A percentile compares a stretch with the other conserved stretches of the same genome.
These are phyloP conservation scores for Annona cherimola DNA, from an alignment of 164 flowering plant species.

Conservation along the genomic window DNA sequence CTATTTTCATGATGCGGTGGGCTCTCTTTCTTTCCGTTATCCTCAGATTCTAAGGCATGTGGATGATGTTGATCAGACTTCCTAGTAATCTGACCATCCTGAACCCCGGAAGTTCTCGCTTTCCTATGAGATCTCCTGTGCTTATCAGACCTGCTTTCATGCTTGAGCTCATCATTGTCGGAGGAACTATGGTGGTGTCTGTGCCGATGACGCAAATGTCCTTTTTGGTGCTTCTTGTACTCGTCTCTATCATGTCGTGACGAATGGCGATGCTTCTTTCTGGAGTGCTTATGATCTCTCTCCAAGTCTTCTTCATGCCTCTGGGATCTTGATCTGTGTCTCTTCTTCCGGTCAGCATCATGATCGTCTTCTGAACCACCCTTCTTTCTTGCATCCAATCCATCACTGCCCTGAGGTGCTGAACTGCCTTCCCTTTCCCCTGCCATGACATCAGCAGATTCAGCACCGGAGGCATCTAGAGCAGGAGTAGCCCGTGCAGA, in stretches of 20 bases:
- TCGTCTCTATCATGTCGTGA: conserved; percentile 43
- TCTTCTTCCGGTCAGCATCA: conserved; percentile 20
- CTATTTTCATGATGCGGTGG: conserved; percentile 28
- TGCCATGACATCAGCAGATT: conserved; percentile 15
- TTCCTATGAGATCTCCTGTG: conserved; percentile 24
- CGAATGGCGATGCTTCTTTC: conserved; percentile 49
- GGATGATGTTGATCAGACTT: conserved; percentile 20
- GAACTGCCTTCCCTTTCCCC: conserved; percentile 64
- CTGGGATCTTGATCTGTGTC: conserved; percentile 29
- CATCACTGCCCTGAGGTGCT: conserved; percentile 33
- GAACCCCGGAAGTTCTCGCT: conserved; percentile 20
- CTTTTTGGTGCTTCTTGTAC: conserved; percentile 27
- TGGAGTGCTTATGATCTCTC: conserved; percentile 32
- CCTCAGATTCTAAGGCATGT: conserved; percentile 19
- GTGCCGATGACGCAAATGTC: conserved; percentile 34
- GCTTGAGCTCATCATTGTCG: conserved; percentile 31
- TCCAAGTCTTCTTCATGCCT: conserved; percentile 28
- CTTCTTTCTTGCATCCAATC: conserved; percentile 21
- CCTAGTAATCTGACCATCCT: conserved; percentile 49
- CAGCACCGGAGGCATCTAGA: conserved; percentile 24
- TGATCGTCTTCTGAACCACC: conserved; percentile 26
- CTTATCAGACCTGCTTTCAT: conserved; percentile 22
- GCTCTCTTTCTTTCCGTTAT: conserved; percentile 29
- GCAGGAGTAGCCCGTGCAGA: conserved; percentile 10
- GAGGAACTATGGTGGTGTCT: conserved; percentile 33